Evolutionary conservation across 208 protist species (phyloP), one percentile per base, ranked within the genome.

Genomic region (Angomonas deanei): DNA sequence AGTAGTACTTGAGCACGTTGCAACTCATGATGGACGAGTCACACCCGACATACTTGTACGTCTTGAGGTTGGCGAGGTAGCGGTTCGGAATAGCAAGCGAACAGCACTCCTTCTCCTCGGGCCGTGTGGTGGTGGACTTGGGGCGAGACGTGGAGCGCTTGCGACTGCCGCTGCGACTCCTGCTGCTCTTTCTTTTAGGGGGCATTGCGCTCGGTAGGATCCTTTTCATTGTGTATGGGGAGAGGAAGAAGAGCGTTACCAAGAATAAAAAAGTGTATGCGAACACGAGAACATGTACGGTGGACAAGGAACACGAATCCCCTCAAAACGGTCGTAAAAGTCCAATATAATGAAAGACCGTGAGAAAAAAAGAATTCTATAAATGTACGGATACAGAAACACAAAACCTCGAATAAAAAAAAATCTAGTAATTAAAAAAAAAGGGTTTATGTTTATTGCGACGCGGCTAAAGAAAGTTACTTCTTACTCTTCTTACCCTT

Each of bases 1-100:
- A 97, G 68, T 91, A 97, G 2, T 65, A 80, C 64, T 92, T 75
- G 54, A 94, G 66, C 13, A 97, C 68, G 50, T 90, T 88, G 26
- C 72, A 70, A 48, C 71, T 84, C 61, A 90, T 24, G 26, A 97
- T 66, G 23, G 81, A 89, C 27, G 66, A 78, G 70, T 97, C 91
- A 1, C 64, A 48, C 8, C 86, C 80, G 0, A 68, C 68, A 74
- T 94, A 94, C 68, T 90, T 88, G 77, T 97, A 95, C 59, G 78
- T 88, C 28, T 74, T 74, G 55, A 96, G 59, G 61, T 93, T 93
- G 3, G 68, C 53, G 39, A 96, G 54, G 34, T 83, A 87, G 6
- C 67, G 28, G 0, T 80, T 79, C 3, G 78, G 73, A 34, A 96
- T 92, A 42, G 15, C 8, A 42, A 15, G 8, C 11, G 11, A 42